Conservation (phyloP, 371 early-diverging fungal species). For the Mucor saturninus region DNA sequence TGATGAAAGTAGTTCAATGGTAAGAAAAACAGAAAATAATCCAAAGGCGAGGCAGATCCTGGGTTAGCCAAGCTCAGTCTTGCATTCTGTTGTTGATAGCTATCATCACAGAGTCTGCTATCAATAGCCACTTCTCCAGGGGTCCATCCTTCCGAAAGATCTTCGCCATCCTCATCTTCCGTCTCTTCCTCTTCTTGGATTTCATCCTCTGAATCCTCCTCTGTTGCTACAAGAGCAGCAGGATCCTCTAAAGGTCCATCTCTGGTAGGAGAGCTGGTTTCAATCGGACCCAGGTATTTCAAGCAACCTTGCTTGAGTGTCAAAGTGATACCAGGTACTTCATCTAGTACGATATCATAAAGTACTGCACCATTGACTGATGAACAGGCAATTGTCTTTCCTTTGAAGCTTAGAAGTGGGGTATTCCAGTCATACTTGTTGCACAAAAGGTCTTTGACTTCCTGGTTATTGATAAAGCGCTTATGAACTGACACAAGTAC, state of each 20-base stretch:
- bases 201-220: conserved; percentile 2
- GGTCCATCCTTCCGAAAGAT: conserved; percentile 4
- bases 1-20: background rate
- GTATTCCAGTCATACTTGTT: conserved; percentile 6
- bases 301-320: background rate
- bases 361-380: background rate
- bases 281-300: conserved; percentile 5
- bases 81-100: background rate
- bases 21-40: conserved; percentile 12
- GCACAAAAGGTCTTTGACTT: background rate
- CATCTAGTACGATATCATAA: conserved; percentile 5
- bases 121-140: conserved; percentile 2
- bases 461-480: background rate
- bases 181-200: conserved; percentile 10
- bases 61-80: no score
- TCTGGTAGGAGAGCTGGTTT: no score
- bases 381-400: conserved; percentile 1
- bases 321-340: conserved; percentile 1
- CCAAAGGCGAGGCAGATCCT: conserved; percentile 13
- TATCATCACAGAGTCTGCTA: background rate
- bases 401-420: background rate
- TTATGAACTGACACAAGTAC: background rate
- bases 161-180: conserved; percentile 9
- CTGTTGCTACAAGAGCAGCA: background rate
- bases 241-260: no score